These are phyloP conservation scores for Thielaviopsis musarum DNA, from an alignment of 2,329 filamentous ascomycete genomes.

Conservation along the genomic window DNA sequence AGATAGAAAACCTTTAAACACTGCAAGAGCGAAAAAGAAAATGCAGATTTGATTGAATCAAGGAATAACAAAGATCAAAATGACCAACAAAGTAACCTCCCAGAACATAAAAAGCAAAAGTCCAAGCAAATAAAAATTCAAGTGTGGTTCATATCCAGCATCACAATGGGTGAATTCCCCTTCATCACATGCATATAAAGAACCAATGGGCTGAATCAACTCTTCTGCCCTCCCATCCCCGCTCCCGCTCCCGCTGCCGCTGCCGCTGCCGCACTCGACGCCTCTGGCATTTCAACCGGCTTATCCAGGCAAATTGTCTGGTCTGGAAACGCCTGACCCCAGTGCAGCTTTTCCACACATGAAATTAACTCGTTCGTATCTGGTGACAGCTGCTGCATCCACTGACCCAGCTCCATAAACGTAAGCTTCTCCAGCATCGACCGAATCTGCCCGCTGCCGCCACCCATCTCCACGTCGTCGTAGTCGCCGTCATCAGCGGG, in stretches of 20 bases:
- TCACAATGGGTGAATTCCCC: too few species aligned
- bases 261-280: too few species aligned
- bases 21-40: too few species aligned
- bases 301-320: constrained; percentile 1
- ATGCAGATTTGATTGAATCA: too few species aligned
- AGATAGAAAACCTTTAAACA: too few species aligned
- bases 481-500: not conserved
- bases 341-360: constrained; percentile 6
- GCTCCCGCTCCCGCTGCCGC: too few species aligned
- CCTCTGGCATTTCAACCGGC: constrained; percentile 1
- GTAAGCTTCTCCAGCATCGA: not conserved
- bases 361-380: constrained; percentile 2
- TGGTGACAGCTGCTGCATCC: constrained; percentile 3
- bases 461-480: not conserved
- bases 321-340: constrained; percentile 4
- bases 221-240: not conserved
- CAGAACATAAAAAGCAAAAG: not conserved
- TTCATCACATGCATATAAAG: too few species aligned
- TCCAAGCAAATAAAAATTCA: not conserved
- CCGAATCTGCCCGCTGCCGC: not conserved
- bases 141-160: too few species aligned
- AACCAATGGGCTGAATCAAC: not conserved
- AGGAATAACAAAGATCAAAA: too few species aligned
- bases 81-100: too few species aligned
- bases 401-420: constrained; percentile 5